phyloP scores from a whole-genome alignment of 306 rosid genomes.

The Lotus japonicus region DNA sequence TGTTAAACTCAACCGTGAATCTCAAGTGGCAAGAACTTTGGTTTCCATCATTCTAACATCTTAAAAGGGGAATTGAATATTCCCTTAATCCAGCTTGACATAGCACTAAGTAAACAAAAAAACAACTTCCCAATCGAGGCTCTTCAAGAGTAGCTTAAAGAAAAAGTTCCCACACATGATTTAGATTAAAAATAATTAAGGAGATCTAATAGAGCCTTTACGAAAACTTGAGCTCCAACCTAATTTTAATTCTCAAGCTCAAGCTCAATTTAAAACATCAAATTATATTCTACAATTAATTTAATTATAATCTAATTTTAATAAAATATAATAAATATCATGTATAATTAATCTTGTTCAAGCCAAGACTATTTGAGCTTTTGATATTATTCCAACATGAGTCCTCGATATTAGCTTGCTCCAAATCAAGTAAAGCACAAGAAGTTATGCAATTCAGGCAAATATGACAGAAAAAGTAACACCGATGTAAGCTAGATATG shows the following conservation, averaged over 20 bases:
- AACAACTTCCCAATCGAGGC: background rate
- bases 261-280: background rate
- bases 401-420: background rate
- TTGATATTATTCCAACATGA: background rate
- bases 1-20: background rate
- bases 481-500: background rate
- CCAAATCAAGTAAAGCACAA: background rate
- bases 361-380: background rate
- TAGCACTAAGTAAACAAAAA: background rate
- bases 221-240: background rate
- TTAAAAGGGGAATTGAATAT: background rate
- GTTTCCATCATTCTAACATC: background rate
- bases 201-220: background rate
- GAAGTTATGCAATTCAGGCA: background rate
- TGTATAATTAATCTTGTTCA: background rate
- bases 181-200: background rate
- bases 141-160: slow-evolving; percentile 9
- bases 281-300: background rate
- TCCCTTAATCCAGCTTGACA: slow-evolving; percentile 6
- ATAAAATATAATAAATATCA: background rate
- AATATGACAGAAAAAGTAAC: background rate
- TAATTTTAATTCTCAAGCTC: background rate
- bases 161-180: background rate
- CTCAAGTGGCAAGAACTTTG: background rate
- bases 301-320: background rate